Conservation (phyloP, 495 filamentous ascomycete genomes). For the Tetracladium setigerum region DNA sequence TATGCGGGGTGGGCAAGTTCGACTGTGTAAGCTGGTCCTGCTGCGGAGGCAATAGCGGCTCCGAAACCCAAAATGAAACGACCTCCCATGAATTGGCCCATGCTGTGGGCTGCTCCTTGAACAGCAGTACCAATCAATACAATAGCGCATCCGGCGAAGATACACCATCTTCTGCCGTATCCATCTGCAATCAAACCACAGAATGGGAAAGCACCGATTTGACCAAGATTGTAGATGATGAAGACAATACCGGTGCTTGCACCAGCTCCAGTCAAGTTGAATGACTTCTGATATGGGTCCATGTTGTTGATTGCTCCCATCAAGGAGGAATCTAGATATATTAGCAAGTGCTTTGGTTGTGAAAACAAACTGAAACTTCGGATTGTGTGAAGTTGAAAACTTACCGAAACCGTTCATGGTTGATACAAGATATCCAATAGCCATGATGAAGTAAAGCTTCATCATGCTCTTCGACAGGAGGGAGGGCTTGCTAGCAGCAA, state of each 20-base stretch:
- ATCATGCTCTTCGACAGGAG: constrained; percentile 37
- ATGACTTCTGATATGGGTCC: constrained; percentile 34
- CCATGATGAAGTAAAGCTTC: constrained; percentile 36
- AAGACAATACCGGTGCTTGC: constrained; percentile 36
- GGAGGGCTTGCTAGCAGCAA: constrained; percentile 32
- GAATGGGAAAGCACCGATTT: constrained; percentile 35
- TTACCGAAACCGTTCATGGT: constrained; percentile 43
- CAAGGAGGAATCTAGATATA: constrained; percentile 21
- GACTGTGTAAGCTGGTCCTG: constrained; percentile 44
- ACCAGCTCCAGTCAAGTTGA: constrained; percentile 29
- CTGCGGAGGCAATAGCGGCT: constrained; percentile 37
- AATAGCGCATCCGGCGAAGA: constrained; percentile 44
- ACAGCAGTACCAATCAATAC: constrained; percentile 47
- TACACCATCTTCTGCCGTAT: constrained; percentile 43
- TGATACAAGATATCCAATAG: constrained; percentile 37
- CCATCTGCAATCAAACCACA: constrained; percentile 29
- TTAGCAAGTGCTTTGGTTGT: not conserved
- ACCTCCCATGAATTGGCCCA: constrained; percentile 44
- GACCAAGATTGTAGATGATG: constrained; percentile 40
- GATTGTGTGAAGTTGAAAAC: not conserved
- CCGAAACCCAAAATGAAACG: constrained; percentile 53
- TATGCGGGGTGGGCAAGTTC: constrained; percentile 48
- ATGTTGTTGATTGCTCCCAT: constrained; percentile 38
- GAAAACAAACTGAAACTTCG: not conserved
- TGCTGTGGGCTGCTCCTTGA: constrained; percentile 34